These are phyloP conservation scores for Coix lacrymajobi DNA, from an alignment of 176 grass and related monocot species.

Conservation along the genomic window DNA sequence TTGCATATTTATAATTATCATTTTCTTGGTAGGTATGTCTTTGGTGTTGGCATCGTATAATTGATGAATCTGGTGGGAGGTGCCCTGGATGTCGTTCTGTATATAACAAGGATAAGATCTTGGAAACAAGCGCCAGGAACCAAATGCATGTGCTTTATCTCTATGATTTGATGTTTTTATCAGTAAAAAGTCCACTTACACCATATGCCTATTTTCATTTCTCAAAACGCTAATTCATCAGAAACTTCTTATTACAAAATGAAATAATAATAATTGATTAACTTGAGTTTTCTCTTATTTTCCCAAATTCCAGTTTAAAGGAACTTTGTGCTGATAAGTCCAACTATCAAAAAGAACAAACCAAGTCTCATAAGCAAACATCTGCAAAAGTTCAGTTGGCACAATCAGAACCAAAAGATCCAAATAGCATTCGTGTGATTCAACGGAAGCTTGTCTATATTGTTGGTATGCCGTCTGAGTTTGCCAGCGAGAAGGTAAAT, in stretches of 20 bases:
- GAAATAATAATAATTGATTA: neutral
- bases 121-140: constrained; percentile 29
- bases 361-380: constrained; percentile 38
- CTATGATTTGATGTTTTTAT: neutral
- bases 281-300: neutral
- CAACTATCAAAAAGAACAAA: constrained; percentile 43
- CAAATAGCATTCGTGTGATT: constrained; percentile 46
- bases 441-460: constrained; percentile 67
- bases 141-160: constrained; percentile 46
- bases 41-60: constrained; percentile 68
- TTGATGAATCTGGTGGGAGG: constrained; percentile 42
- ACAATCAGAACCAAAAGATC: constrained; percentile 35
- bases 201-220: neutral
- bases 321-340: constrained; percentile 33
- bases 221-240: neutral
- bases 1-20: constrained; percentile 1
- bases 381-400: constrained; percentile 25
- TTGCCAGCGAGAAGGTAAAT: constrained; percentile 45
- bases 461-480: constrained; percentile 51
- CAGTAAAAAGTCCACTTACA: neutral
- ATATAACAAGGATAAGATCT: constrained; percentile 65
- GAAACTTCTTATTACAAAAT: constrained; percentile 1
- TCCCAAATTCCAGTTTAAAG: constrained; percentile 33
- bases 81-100: constrained; percentile 62
- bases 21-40: constrained; percentile 62